Evolutionary conservation across 2,329 filamentous ascomycete genomes (phyloP), one percentile per base, ranked within the genome.

Genomic region (Hawksworthiomyces lignivorus): DNA sequence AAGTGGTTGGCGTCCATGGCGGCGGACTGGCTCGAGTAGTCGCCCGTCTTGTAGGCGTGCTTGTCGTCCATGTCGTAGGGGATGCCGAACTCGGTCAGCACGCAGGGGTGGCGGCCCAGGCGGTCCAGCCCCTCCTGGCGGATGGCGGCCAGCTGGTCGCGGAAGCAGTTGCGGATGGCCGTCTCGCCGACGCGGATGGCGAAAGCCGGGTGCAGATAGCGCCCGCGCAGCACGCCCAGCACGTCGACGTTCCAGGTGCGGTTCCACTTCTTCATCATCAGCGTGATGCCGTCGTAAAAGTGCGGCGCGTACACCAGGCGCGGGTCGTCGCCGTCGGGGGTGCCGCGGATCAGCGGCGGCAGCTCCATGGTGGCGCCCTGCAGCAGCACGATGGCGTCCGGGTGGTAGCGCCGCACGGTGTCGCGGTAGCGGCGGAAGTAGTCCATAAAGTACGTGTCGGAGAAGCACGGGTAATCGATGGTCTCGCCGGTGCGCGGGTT

Each of bases 181-280:
- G 81, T 85, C 66, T 97, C 90, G 36, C 92, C 92, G 35, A 98
- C 71, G 56, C 89, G 92, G 59, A 98, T 83, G 4, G 87, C 92
- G 57, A 98, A 90, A 1, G 87, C 87, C 11, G 92, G 92, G 18
- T 83, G 84, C 51, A 85, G 70, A 56, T 98, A 98, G 50, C 82
- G 83, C 11, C 92, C 92, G 34, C 92, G 82, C 32, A 98, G 69
- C 12, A 98, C 77, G 3, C 92, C 92, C 38, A 98, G 80, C 5
- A 98, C 87, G 58, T 98, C 92, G 7, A 98, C 84, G 52, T 98
- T 98, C 84, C 92, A 98, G 14, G 84, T 80, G 29, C 89, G 84
- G 58, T 97, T 98, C 92, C 92, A 98, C 61, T 95, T 94, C 65
- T 98, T 98, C 11, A 87, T 97, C 75, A 98, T 85, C 4, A 98